These are phyloP conservation scores for Mycena crocata DNA, from an alignment of 768 basidiomycete genomes.

Conservation along the genomic window DNA sequence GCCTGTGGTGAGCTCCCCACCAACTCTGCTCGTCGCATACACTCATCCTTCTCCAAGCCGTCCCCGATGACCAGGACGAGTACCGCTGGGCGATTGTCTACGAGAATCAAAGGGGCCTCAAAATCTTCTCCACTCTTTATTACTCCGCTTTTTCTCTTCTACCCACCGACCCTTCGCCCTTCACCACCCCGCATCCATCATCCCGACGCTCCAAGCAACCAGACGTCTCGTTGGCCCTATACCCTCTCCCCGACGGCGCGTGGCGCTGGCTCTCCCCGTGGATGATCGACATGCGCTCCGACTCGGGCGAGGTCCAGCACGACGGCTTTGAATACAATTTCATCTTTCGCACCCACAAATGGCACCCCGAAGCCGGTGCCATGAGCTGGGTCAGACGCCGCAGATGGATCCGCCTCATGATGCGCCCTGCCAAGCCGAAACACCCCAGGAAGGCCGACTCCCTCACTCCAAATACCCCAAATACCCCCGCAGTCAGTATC, in stretches of 20 bases:
- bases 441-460: constrained; percentile 23
- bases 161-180: constrained; percentile 78
- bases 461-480: constrained; percentile 32
- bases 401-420: constrained; percentile 89
- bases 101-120: constrained; percentile 86
- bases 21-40: constrained; percentile 25
- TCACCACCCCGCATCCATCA: constrained; percentile 67
- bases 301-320: constrained; percentile 78
- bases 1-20: constrained; percentile 1
- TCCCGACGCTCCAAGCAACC: constrained; percentile 59
- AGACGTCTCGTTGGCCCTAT: constrained; percentile 67
- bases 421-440: constrained; percentile 63
- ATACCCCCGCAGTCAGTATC: constrained; percentile 12
- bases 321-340: constrained; percentile 92
- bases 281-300: constrained; percentile 91
- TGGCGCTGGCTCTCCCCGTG: constrained; percentile 88
- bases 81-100: constrained; percentile 85
- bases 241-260: constrained; percentile 81
- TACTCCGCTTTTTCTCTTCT: constrained; percentile 79
- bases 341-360: constrained; percentile 73
- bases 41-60: constrained; percentile 45
- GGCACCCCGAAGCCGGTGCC: constrained; percentile 72
- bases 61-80: constrained; percentile 55
- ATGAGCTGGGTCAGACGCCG: constrained; percentile 80
- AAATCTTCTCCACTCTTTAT: constrained; percentile 76